These are phyloP conservation scores for Hericium coralloides DNA, from an alignment of 768 basidiomycete species.

Conservation along the genomic window DNA sequence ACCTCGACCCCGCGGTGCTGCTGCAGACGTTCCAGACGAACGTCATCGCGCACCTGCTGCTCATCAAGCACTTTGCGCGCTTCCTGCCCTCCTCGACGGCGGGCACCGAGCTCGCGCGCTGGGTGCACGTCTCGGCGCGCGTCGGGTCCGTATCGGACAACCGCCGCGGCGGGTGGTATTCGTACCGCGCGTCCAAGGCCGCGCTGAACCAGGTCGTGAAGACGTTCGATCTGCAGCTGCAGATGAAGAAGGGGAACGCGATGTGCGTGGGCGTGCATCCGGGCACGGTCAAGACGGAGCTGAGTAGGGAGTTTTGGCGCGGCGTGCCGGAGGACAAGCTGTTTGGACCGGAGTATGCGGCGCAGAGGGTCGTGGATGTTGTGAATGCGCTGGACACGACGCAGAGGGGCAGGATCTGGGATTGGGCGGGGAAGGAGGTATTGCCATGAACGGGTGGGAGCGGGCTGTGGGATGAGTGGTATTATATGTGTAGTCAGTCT, in stretches of 20 bases:
- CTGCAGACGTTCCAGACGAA: slow-evolving; percentile 45
- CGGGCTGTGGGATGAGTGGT: too few species aligned
- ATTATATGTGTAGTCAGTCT: too few species aligned
- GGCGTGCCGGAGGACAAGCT: slow-evolving; percentile 28
- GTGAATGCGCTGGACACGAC: slow-evolving; percentile 30
- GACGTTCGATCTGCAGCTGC: slow-evolving; percentile 48
- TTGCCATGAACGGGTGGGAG: slow-evolving; percentile 15
- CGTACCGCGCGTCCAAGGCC: slow-evolving; percentile 52
- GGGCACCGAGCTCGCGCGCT: slow-evolving; percentile 21
- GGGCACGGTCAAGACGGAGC: slow-evolving; percentile 50
- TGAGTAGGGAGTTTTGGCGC: slow-evolving; percentile 47
- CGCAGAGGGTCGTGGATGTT: slow-evolving; percentile 36
- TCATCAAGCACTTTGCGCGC: slow-evolving; percentile 53
- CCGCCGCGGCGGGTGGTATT: slow-evolving; percentile 51
- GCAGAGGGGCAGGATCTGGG: slow-evolving; percentile 47
- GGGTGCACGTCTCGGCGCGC: slow-evolving; percentile 53
- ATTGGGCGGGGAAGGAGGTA: slow-evolving; percentile 46
- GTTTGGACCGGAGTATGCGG: slow-evolving; percentile 44
- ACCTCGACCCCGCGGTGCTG: slow-evolving; percentile 34
- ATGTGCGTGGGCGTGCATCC: slow-evolving; percentile 52
- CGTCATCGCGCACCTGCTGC: slow-evolving; percentile 48
- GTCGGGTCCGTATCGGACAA: slow-evolving; percentile 55
- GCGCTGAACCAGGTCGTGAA: slow-evolving; percentile 56
- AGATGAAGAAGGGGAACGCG: slow-evolving; percentile 36
- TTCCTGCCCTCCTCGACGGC: slow-evolving; percentile 36